These are phyloP conservation scores for Mycosphaerelloides madeirae DNA, from an alignment of 2,329 filamentous ascomycete species.

Conservation along the genomic window DNA sequence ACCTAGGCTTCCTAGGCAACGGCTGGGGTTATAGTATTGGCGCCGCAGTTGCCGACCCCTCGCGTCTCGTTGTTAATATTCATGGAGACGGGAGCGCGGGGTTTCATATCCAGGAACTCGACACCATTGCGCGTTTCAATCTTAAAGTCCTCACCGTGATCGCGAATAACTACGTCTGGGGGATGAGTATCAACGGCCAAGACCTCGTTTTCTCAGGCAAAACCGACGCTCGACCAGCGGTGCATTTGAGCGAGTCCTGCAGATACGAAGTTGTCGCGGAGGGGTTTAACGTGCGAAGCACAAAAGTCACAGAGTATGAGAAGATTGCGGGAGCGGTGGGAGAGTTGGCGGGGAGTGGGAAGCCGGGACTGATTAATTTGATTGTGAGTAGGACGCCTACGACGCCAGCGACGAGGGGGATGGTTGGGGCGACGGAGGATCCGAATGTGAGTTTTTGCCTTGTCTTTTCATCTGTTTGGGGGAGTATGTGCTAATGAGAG, in stretches of 20 bases:
- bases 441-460: slow-evolving; percentile 27
- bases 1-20: slow-evolving; percentile 45
- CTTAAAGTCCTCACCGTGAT: slow-evolving; percentile 42
- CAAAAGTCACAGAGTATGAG: slow-evolving; percentile 25
- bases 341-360: slow-evolving; percentile 26
- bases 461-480: not conserved
- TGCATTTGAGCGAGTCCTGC: slow-evolving; percentile 27
- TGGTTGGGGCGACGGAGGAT: slow-evolving; percentile 43
- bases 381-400: slow-evolving; percentile 38
- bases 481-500: slow-evolving; percentile 1
- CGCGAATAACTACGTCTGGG: slow-evolving; percentile 44
- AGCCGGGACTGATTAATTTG: slow-evolving; percentile 38
- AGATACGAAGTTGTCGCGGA: slow-evolving; percentile 41
- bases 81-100: slow-evolving; percentile 45
- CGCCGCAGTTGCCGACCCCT: slow-evolving; percentile 39
- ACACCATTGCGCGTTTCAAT: slow-evolving; percentile 40
- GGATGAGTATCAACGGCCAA: slow-evolving; percentile 43
- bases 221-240: slow-evolving; percentile 31
- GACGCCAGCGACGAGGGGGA: slow-evolving; percentile 34
- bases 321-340: slow-evolving; percentile 33
- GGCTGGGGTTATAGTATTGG: slow-evolving; percentile 46
- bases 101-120: slow-evolving; percentile 44
- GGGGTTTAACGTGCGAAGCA: slow-evolving; percentile 35
- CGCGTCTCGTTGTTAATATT: slow-evolving; percentile 39
- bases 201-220: slow-evolving; percentile 39